Evolutionary conservation across 768 basidiomycete genomes (phyloP), one percentile per base, ranked within the genome.

Genomic region (Auricularia sp.): DNA sequence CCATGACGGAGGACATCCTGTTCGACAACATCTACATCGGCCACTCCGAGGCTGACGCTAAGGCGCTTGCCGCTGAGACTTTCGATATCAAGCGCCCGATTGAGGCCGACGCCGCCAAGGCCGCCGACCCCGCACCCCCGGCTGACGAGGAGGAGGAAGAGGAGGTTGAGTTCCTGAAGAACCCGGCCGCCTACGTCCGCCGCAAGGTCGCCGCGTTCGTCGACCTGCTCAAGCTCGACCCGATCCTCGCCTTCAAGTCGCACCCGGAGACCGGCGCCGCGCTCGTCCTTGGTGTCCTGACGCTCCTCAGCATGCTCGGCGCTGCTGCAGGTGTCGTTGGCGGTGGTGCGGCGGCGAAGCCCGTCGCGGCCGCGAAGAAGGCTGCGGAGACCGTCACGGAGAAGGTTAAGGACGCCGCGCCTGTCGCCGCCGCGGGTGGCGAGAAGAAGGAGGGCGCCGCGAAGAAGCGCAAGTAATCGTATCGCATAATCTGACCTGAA

Each of bases 21-120:
- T 95, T 94, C 74, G 86, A 91, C 77, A 94, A 93, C 80, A 85
- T 99, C 72, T 98, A 93, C 79, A 76, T 99, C 65, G 94, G 94
- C 65, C 88, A 94, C 81, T 95, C 93, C 21, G 73, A 85, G 65
- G 84, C 85, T 44, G 93, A 96, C 66, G 97, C 97, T 67, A 86
- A 90, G 75, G 76, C 78, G 11, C 77, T 99, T 69, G 92, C 93
- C 64, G 77, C 79, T 16, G 92, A 95, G 77, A 91, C 93, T n/a
- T 99, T 90, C 77, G 84, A 86, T 69, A 74, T 96, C 76, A 98
- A 98, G 86, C 88, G 90, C 74, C 76, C 84, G 8, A 79, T 93
- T 59, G 96, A 98, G 77, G 80, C 82, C 70, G 84, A 81, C 3
- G 74, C 75, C 47, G 81, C 80, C 58, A 86, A 88, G 76, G 79